Evolutionary conservation across 331 rosid genomes (phyloP).

Genomic region (Acacia pycnantha): DNA sequence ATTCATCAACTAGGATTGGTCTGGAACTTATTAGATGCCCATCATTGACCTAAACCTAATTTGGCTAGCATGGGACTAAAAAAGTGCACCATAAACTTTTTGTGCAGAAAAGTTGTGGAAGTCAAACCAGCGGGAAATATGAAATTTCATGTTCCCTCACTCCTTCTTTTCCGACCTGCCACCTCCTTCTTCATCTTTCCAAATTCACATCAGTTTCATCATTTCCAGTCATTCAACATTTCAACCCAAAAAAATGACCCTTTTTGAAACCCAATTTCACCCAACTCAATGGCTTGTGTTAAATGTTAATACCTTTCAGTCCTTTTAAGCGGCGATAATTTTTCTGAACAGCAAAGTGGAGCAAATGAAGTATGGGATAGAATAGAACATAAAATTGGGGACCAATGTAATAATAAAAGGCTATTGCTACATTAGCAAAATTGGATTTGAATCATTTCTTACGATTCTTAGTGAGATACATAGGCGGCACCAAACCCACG

Average conservation of each 20-base stretch:
- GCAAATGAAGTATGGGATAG: neutral
- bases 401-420: neutral
- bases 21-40: neutral
- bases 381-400: neutral
- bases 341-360: neutral
- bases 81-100: neutral
- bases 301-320: neutral
- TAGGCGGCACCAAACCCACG: neutral
- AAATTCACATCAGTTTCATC: neutral
- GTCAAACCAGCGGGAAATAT: slow-evolving; percentile 56
- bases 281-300: neutral
- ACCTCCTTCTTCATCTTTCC: neutral
- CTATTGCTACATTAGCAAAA: slow-evolving; percentile 38
- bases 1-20: neutral
- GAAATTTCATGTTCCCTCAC: slow-evolving; percentile 53
- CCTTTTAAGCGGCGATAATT: neutral
- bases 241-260: neutral
- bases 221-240: neutral
- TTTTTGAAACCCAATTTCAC: neutral
- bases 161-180: neutral
- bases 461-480: slow-evolving; percentile 45
- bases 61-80: neutral
- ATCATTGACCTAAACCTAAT: neutral
- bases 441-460: slow-evolving; percentile 49
- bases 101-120: neutral